Evolutionary conservation across 495 filamentous ascomycete species (phyloP), one percentile per base, ranked within the genome.

Genomic region (Neurospora terricola): DNA sequence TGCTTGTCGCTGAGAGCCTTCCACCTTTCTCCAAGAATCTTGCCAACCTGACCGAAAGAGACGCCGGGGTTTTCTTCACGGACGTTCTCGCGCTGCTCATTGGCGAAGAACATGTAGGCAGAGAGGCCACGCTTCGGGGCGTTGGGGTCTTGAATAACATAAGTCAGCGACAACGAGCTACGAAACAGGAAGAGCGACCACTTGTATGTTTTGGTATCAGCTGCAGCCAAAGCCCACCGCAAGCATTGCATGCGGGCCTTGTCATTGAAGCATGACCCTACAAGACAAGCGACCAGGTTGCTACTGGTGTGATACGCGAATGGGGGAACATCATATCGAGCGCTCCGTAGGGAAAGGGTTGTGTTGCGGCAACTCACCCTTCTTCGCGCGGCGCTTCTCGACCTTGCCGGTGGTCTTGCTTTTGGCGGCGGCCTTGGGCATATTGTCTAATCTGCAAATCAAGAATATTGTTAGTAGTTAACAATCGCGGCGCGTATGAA

Each of bases 81-180:
- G 77, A 99, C 96, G 82, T 96, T 97, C 77, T 98, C 96, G 77
- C 96, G 94, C 83, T 97, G 92, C 82, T 98, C 96, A 78, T 98
- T 98, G 88, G 96, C 96, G 82, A 99, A 99, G 90, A 98, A 99
- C 96, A 99, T 99, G 90, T 99, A 99, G 70, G 96, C 96, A 27
- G 96, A 99, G 69, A 99, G 92, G 85, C 94, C 96, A 84, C 96
- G 93, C 92, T 98, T 99, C 80, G 96, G 96, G 69, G 94, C 94
- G 82, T 98, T 98, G 84, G 96, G 96, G 83, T 99, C 96, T 98
- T 75, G 3, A 71, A 21, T 18, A 66, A 36, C 54, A 5, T 14
- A 66, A 34, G 54, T 66, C 54, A 66, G 54, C 70, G 30, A 59
- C 38, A 14, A 18, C 3, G 70, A 30, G 16, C 38, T 30, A 5